These are phyloP conservation scores for Oryza nivara DNA, from an alignment of 176 grass and related monocot species.

Conservation along the genomic window DNA sequence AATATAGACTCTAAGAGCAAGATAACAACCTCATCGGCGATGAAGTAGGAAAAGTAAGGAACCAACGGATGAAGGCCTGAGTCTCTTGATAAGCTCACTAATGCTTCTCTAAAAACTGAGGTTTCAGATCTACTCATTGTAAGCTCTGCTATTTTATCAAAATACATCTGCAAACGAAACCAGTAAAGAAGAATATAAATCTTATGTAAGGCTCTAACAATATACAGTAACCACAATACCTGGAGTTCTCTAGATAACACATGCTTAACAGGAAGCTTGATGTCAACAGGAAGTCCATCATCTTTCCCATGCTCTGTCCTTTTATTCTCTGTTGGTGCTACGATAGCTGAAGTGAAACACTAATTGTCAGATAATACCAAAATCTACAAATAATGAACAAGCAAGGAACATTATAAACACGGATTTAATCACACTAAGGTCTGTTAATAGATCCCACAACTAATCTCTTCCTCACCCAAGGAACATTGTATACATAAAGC, in stretches of 20 bases:
- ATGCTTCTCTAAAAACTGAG: slow-evolving; percentile 75
- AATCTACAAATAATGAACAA: background rate
- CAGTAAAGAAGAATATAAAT: slow-evolving; percentile 42
- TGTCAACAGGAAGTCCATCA: slow-evolving; percentile 72
- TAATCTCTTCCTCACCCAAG: background rate
- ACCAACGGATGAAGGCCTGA: slow-evolving; percentile 90
- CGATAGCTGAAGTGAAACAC: slow-evolving; percentile 61
- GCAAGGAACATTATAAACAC: background rate
- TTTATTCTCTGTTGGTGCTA: slow-evolving; percentile 69
- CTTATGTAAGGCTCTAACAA: background rate
- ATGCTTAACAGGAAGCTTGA: slow-evolving; percentile 98
- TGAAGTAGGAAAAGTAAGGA: slow-evolving; percentile 97
- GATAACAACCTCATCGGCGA: slow-evolving; percentile 74
- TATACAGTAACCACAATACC: slow-evolving; percentile 39
- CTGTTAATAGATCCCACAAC: background rate
- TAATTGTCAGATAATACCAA: slow-evolving; percentile 34
- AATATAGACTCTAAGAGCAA: background rate
- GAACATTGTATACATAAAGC: background rate
- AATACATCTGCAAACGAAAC: slow-evolving; percentile 78
- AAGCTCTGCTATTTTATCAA: slow-evolving; percentile 95
- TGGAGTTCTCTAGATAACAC: slow-evolving; percentile 91
- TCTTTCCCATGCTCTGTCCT: slow-evolving; percentile 74
- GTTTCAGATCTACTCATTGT: slow-evolving; percentile 77
- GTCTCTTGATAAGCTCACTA: slow-evolving; percentile 90
- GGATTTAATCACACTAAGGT: slow-evolving; percentile 13